Evolutionary conservation across 2,329 filamentous ascomycete species (phyloP).

Genomic region (Bipolaris cookei): DNA sequence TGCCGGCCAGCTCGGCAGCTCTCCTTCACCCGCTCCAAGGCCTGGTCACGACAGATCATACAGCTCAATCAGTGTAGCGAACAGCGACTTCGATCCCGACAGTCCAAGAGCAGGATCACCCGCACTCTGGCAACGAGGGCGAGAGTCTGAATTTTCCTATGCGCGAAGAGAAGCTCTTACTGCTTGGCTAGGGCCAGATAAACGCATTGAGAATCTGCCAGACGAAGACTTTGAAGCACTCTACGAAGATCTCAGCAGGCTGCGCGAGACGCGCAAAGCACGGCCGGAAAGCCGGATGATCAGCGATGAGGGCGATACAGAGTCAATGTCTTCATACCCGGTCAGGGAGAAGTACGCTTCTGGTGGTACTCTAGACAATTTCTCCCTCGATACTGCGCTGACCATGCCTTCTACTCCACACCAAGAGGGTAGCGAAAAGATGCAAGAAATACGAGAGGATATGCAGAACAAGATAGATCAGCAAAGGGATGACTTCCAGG

Average conservation of each 20-base stretch:
- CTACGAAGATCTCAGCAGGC: conserved; percentile 91
- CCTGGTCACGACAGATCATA: conserved; percentile 74
- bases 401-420: conserved; percentile 94
- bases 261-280: conserved; percentile 81
- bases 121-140: conserved; percentile 67
- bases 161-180: conserved; percentile 91
- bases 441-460: conserved; percentile 77
- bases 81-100: conserved; percentile 75
- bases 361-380: conserved; percentile 92
- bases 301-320: conserved; percentile 76
- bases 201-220: conserved; percentile 86
- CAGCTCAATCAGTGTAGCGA: conserved; percentile 71
- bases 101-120: conserved; percentile 83
- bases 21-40: conserved; percentile 67
- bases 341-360: conserved; percentile 95
- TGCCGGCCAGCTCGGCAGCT: conserved; percentile 67
- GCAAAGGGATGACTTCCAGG: conserved; percentile 82
- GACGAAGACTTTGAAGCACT: conserved; percentile 94
- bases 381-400: conserved; percentile 90
- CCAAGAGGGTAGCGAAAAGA: conserved; percentile 75
- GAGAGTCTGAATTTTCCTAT: conserved; percentile 94
- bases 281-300: conserved; percentile 62
- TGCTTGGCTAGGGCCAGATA: conserved; percentile 86
- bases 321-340: conserved; percentile 86
- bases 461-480: conserved; percentile 83